A percentile compares a stretch with the other conserved stretches of the same genome.
phyloP scores from a whole-genome alignment of 2,329 filamentous ascomycete genomes.

The Cytospora schulzeri region DNA sequence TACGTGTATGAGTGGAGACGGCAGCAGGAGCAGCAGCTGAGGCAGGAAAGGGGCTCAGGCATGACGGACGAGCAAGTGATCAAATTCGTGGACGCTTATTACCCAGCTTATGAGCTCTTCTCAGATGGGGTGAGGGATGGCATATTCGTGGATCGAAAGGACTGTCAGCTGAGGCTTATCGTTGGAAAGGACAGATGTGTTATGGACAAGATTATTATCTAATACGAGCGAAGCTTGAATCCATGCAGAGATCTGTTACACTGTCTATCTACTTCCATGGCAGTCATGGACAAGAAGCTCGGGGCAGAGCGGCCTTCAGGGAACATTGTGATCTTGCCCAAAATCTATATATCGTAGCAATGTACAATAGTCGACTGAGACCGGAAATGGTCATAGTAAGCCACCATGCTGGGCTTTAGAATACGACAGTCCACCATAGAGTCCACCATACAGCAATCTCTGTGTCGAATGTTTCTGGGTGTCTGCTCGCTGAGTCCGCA shows the following conservation, averaged over 20 bases:
- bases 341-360: background rate
- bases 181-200: slow-evolving; percentile 64
- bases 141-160: slow-evolving; percentile 52
- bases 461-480: background rate
- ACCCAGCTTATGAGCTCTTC: slow-evolving; percentile 73
- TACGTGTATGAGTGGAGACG: slow-evolving; percentile 85
- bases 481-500: background rate
- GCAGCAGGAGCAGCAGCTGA: slow-evolving; percentile 76
- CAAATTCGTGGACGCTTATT: slow-evolving; percentile 71
- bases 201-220: slow-evolving; percentile 57
- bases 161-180: slow-evolving; percentile 62
- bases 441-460: background rate
- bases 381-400: background rate
- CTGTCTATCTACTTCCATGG: background rate
- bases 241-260: background rate
- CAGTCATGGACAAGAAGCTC: background rate
- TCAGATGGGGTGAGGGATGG: slow-evolving; percentile 60
- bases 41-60: slow-evolving; percentile 66
- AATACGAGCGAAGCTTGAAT: slow-evolving; percentile 23
- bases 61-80: slow-evolving; percentile 83
- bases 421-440: background rate
- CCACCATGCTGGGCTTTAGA: background rate
- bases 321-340: background rate
- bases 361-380: background rate
- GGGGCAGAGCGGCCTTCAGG: background rate